Percentiles rank a stretch among this genome's conserved stretches.
Conservation (phyloP, 2,329 filamentous ascomycete species). For the Dactylonectria macrodidyma region DNA sequence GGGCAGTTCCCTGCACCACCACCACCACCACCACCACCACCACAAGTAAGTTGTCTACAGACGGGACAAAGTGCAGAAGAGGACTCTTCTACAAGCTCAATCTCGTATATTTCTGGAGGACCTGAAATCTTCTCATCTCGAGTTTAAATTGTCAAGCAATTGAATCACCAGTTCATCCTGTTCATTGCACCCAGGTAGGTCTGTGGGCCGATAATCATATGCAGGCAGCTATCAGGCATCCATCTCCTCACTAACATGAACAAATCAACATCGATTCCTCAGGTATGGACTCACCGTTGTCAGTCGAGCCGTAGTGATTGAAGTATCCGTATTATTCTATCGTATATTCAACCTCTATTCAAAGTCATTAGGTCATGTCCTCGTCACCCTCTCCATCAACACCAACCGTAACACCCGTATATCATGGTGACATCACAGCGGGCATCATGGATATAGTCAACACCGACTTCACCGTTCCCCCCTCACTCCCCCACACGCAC, state of each 20-base stretch:
- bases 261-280: not conserved
- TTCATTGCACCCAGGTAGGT: no score
- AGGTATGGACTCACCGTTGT: not conserved
- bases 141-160: no score
- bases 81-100: no score
- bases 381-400: not conserved
- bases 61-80: not conserved
- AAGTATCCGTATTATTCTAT: not conserved
- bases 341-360: not conserved
- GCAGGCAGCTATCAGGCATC: slow-evolving; percentile 6
- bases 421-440: not conserved
- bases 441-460: slow-evolving; percentile 25
- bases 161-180: no score
- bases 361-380: not conserved
- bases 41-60: not conserved
- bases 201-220: not conserved
- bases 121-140: no score
- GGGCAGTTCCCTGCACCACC: not conserved
- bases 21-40: not conserved
- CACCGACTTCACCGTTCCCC: slow-evolving; percentile 20
- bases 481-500: slow-evolving; percentile 53
- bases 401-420: not conserved
- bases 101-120: no score
- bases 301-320: not conserved
- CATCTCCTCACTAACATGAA: not conserved